Evolutionary conservation across 2,329 filamentous ascomycete species (phyloP), one percentile per base, ranked within the genome.

Genomic region (Ustilaginoidea virens): DNA sequence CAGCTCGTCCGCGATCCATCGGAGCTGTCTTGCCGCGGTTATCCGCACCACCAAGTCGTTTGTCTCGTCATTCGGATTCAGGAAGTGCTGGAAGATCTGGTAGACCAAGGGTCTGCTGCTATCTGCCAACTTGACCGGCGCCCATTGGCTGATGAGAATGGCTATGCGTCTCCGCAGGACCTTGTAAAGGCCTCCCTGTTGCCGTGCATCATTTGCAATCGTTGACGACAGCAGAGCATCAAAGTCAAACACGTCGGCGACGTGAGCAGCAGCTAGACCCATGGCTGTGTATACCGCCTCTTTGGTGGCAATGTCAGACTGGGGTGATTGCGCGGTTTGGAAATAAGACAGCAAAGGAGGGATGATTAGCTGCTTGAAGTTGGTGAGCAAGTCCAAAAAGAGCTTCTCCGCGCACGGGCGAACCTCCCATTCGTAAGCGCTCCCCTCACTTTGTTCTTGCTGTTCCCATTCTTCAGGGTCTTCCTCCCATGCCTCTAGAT

Each of bases 381-480:
- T 77, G 36, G 82, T 80, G 35, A 93, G 71, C 12, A 98, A 69
- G 43, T 94, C 86, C 40, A 94, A 65, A 52, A 96, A 93, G 10
- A 98, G 64, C 52, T 86, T 92, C 53, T 98, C 90, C 0, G 90
- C 78, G 47, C 87, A 96, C 3, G 86, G 82, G 18, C 87, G 74
- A 30, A 96, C 77, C 33, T 87, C 81, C 59, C 86, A 94, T 45
- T 96, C 85, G 67, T 80, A 96, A 2, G 80, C 81, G 40, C 83
- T 80, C 20, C 80, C 75, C 34, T 81, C 72, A 35, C 77, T 80
- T 44, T 92, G 83, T 57, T 94, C 85, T 43, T 78, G 74, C 38
- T 80, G 76, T 51, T 94, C 87, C 86, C 90, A 98, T 30, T 92
- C 85, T 49, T 98, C 83, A 0, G 87, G 83, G 33, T 93, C 85